Conservation (phyloP, 345 rosid species). For the Salix koriyanagi region DNA sequence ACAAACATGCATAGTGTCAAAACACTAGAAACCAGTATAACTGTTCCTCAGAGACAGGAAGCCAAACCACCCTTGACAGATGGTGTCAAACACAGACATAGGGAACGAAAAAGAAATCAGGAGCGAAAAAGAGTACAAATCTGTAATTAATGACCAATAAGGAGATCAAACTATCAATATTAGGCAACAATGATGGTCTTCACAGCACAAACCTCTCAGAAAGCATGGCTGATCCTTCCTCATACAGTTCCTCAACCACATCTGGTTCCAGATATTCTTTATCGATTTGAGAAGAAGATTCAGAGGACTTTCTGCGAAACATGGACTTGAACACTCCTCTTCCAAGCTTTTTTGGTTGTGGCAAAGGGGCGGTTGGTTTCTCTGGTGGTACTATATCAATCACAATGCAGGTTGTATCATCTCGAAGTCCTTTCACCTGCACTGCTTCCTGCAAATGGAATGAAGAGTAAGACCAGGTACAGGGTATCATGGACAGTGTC, state of each 20-base stretch:
- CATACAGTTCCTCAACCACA: conserved; percentile 80
- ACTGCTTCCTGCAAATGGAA: conserved; percentile 72
- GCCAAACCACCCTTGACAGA: neutral
- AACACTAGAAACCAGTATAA: neutral
- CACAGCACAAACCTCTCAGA: conserved; percentile 74
- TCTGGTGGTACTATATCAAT: conserved; percentile 78
- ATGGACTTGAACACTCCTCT: conserved; percentile 84
- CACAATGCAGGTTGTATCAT: conserved; percentile 98
- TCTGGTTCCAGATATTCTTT: conserved; percentile 73
- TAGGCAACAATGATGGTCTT: conserved; percentile 17
- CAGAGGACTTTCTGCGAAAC: conserved; percentile 73
- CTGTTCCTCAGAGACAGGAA: neutral
- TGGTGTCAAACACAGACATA: neutral
- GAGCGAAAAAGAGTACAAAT: neutral
- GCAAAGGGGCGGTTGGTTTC: conserved; percentile 67
- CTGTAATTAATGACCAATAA: neutral
- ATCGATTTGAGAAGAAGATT: conserved; percentile 63
- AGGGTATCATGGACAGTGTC: conserved; percentile 3
- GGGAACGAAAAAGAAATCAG: neutral
- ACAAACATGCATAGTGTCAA: conserved; percentile 13
- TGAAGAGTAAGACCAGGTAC: neutral
- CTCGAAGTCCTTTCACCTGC: conserved; percentile 77
- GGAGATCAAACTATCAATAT: neutral
- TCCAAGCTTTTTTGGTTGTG: conserved; percentile 64
- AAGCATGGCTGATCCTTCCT: conserved; percentile 97